These are phyloP conservation scores for Chrysochromulina tobinii DNA, from an alignment of 78 protist genomes.

Conservation along the genomic window DNA sequence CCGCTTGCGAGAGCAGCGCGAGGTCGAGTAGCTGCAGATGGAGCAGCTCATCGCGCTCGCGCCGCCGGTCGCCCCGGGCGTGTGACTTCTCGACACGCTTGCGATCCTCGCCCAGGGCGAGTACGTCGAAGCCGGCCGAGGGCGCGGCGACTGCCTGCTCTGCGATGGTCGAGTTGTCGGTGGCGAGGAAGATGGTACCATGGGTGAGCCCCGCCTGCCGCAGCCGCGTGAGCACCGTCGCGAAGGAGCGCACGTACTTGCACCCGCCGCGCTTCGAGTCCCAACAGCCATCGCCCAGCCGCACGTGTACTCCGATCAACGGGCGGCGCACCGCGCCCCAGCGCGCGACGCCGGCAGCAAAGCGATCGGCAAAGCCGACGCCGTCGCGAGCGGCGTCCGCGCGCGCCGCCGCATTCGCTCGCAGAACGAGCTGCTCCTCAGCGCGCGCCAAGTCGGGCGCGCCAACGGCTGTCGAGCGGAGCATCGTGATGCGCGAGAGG, in stretches of 20 bases:
- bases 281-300: not conserved
- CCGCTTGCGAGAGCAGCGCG: not conserved
- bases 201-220: not conserved
- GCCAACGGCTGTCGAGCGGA: no score
- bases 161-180: not conserved
- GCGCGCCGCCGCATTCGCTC: no score
- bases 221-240: not conserved
- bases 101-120: not conserved
- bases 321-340: not conserved
- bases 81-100: not conserved
- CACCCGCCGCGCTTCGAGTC: slow-evolving; percentile 6
- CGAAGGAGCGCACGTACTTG: not conserved
- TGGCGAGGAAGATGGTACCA: not conserved
- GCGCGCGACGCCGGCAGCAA: not conserved
- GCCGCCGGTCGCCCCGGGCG: no score
- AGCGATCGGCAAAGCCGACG: not conserved
- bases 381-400: no score
- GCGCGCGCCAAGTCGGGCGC: no score
- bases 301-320: not conserved
- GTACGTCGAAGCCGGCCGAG: not conserved
- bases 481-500: not conserved
- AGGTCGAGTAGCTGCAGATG: not conserved
- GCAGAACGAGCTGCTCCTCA: no score
- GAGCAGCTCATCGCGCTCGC: not conserved
- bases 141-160: not conserved